Percentiles rank a stretch among this genome's conserved stretches.
These are phyloP conservation scores for Plasmodium vivax DNA, from an alignment of 169 alveolate genomes.

Conservation along the genomic window DNA sequence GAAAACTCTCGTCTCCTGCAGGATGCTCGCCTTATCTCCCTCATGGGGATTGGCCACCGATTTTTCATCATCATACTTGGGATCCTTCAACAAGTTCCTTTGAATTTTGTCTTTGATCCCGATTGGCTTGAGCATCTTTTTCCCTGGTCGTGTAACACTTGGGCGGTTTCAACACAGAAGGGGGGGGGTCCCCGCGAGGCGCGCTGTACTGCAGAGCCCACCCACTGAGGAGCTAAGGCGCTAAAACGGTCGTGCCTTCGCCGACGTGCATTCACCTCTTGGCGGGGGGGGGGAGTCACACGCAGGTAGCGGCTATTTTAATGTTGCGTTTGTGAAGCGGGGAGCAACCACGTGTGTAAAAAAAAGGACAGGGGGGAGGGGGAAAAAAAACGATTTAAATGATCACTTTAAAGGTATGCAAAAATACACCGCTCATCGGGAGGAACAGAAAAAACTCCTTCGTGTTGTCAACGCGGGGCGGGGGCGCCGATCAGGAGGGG, in stretches of 20 bases:
- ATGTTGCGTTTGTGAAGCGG: too few species aligned
- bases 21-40: conserved; percentile 87
- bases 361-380: background rate
- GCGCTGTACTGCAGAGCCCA: background rate
- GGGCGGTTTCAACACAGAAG: background rate
- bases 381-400: too few species aligned
- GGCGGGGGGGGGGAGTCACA: background rate
- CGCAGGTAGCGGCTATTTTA: too few species aligned
- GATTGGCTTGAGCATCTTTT: conserved; percentile 41
- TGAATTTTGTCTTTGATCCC: conserved; percentile 59
- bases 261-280: background rate
- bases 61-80: conserved; percentile 50
- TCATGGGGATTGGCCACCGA: conserved; percentile 70
- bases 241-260: background rate
- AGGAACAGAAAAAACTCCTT: background rate
- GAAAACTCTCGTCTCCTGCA: conserved; percentile 91
- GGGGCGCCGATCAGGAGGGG: background rate
- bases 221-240: background rate
- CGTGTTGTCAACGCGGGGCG: background rate
- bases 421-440: background rate
- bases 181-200: background rate
- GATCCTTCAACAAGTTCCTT: conserved; percentile 24
- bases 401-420: background rate
- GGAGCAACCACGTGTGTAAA: too few species aligned
- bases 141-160: background rate